Evolutionary conservation across 2,329 filamentous ascomycete species (phyloP), one percentile per base, ranked within the genome.

Genomic region (Lachnellula suecica): DNA sequence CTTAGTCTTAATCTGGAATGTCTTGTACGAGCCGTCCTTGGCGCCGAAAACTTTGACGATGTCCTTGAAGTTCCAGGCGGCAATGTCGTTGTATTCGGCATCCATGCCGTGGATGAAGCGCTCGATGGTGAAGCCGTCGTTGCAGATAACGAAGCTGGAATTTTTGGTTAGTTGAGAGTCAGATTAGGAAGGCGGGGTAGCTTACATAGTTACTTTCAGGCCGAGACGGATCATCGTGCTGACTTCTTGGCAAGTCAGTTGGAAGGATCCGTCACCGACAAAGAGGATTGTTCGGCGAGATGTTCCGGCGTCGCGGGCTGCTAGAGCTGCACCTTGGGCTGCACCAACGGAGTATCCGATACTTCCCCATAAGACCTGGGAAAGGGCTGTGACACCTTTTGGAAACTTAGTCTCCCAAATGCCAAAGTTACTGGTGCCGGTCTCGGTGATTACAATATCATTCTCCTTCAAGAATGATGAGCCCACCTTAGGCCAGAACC

Each of bases 111-210:
- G 91, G 64, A 96, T 95, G 68, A 83, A 88, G 25, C 91, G 84
- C 72, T 96, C 91, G 68, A 95, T 94, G 9, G 91, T 94, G 72
- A 89, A 96, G 10, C 91, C 91, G 37, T 92, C 83, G 68, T 95
- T 95, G 77, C 88, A 91, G 60, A 96, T 87, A 57, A 94, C 78
- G 68, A 96, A 93, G 57, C 82, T 83, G 4, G 31, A 3, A 19
- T 27, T 17, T 44, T 8, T 31, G 29, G 44, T 29, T 47, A 11
- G 44, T 15, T 54, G 51, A 51, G 13, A 15, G 49, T 34, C 47
- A 34, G 22, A n/a, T 2, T 6, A 11, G 6, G 13, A 29, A 24
- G n/a, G 13, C 22, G 22, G 25, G 13, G 8, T 17, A 20, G 19
- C 82, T 75, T 72, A 87, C 79, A 96, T 85, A 64, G 91, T 93